phyloP scores from a whole-genome alignment of 345 rosid genomes.

The Isatis tinctoria region DNA sequence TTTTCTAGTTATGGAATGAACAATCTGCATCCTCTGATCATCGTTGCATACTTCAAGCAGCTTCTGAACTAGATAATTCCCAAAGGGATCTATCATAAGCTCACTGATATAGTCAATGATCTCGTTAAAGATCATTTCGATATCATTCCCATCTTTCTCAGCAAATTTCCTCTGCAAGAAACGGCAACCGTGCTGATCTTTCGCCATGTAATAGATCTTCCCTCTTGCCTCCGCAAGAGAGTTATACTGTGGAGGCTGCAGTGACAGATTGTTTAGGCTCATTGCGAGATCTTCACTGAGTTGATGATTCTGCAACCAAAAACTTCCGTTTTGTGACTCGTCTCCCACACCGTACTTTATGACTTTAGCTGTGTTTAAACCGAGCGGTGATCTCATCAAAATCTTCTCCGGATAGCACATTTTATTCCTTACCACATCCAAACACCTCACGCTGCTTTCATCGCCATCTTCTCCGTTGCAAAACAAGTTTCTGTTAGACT shows the following conservation, averaged over 20 bases:
- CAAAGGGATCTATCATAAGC: conserved; percentile 74
- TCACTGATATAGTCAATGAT: conserved; percentile 62
- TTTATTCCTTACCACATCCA: conserved; percentile 42
- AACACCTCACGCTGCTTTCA: conserved; percentile 35
- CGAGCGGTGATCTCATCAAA: conserved; percentile 52
- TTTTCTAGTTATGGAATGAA: conserved; percentile 50
- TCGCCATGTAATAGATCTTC: conserved; percentile 58
- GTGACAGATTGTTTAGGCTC: conserved; percentile 38
- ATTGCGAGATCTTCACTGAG: conserved; percentile 34
- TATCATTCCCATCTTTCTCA: conserved; percentile 51
- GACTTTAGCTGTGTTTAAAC: conserved; percentile 43
- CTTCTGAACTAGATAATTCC: conserved; percentile 76
- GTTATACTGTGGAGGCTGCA: conserved; percentile 45
- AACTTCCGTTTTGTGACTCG: conserved; percentile 40
- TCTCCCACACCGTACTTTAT: conserved; percentile 48
- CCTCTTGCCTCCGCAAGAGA: conserved; percentile 53
- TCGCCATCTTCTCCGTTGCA: conserved; percentile 34
- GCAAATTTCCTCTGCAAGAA: conserved; percentile 64
- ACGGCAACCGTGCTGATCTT: conserved; percentile 78
- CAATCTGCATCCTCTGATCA: conserved; percentile 56
- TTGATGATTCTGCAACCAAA: conserved; percentile 38
- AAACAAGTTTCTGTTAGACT: conserved; percentile 44
- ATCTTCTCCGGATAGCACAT: conserved; percentile 57
- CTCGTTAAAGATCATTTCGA: conserved; percentile 60
- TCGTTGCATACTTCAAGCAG: conserved; percentile 73